Evolutionary conservation across 2,329 filamentous ascomycete genomes (phyloP).

Genomic region (Neonectria coccinea): DNA sequence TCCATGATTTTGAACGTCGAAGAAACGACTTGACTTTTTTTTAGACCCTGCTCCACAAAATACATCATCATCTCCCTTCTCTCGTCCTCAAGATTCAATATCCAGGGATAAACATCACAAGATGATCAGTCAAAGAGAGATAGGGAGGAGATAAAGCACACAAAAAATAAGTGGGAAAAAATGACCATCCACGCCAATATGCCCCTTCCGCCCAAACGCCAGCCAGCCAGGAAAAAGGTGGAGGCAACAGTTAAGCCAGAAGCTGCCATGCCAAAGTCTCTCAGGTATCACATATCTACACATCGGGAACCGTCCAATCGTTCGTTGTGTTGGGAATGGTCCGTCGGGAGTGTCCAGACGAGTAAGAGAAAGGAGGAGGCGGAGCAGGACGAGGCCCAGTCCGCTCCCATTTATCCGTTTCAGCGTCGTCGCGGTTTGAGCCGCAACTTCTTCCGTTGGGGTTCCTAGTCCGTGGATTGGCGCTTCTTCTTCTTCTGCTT

Average conservation of each 20-base stretch:
- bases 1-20: conserved; percentile 26
- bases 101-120: conserved; percentile 10
- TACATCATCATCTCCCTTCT: conserved; percentile 22
- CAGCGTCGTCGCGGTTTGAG: conserved; percentile 36
- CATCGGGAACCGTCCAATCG: conserved; percentile 45
- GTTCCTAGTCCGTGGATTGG: conserved; percentile 50
- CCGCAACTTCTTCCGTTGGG: conserved; percentile 34
- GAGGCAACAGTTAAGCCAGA: conserved; percentile 43
- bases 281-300: conserved; percentile 53
- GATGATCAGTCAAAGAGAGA: conserved; percentile 13
- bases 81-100: conserved; percentile 8
- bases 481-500: conserved; percentile 64
- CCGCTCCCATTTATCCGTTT: conserved; percentile 34
- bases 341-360: conserved; percentile 44
- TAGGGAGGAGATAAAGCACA: conserved; percentile 31
- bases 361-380: conserved; percentile 43
- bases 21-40: conserved; percentile 28
- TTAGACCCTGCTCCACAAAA: conserved; percentile 23
- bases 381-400: conserved; percentile 27
- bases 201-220: conserved; percentile 51
- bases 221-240: conserved; percentile 47
- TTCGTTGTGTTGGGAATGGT: conserved; percentile 38
- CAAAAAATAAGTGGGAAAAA: conserved; percentile 39
- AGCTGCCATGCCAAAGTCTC: conserved; percentile 48
- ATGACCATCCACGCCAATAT: conserved; percentile 51